phyloP scores from a whole-genome alignment of 1,284 basidiomycete species.

The Leccinum holopus region DNA sequence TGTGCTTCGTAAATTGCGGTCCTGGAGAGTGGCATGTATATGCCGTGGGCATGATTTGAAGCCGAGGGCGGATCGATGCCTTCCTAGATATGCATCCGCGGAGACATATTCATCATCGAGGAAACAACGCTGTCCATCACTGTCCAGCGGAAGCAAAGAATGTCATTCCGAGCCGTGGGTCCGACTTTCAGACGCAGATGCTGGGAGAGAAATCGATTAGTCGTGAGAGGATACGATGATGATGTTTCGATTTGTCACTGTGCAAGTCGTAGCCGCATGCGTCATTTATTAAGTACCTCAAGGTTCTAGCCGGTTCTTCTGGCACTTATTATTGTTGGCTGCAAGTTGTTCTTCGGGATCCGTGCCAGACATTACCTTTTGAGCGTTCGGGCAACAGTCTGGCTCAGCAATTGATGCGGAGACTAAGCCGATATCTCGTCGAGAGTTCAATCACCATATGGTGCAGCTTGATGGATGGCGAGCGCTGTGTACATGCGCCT shows the following conservation, averaged over 20 bases:
- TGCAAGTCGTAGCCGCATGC: background rate
- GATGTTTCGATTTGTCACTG: background rate
- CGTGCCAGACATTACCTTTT: background rate
- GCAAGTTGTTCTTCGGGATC: background rate
- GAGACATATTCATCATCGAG: background rate
- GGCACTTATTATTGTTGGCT: conserved; percentile 2
- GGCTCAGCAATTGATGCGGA: conserved; percentile 4
- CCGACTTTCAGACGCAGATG: background rate
- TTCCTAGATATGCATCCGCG: conserved; percentile 10
- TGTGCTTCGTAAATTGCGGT: conserved; percentile 6
- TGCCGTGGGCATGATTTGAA: conserved; percentile 5
- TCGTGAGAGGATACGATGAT: background rate
- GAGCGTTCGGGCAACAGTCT: background rate
- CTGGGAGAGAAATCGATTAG: background rate
- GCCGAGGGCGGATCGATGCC: conserved; percentile 8
- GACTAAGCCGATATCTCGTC: background rate
- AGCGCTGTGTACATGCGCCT: background rate
- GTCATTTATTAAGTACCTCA: conserved; percentile 17
- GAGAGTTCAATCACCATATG: background rate
- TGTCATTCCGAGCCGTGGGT: background rate
- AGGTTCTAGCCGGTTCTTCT: conserved; percentile 5
- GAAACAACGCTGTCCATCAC: background rate
- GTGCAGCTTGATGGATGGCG: background rate
- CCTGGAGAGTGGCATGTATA: conserved; percentile 3
- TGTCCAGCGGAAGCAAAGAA: background rate